Conservation (phyloP, 1,284 basidiomycete genomes). For the Boletellus sp. region DNA sequence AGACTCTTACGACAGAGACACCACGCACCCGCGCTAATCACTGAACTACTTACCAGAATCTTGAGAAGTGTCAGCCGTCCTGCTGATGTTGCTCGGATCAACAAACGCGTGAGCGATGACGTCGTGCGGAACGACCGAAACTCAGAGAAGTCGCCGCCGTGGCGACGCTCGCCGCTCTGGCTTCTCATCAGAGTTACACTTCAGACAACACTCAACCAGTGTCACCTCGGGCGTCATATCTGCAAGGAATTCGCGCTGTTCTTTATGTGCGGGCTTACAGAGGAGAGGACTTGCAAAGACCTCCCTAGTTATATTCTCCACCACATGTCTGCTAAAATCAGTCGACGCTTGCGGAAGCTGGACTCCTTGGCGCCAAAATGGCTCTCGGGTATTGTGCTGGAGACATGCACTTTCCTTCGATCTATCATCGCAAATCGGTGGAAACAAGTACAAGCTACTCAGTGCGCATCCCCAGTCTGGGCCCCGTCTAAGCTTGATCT, state of each 20-base stretch:
- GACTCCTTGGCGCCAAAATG: constrained; percentile 1
- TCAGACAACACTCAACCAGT: constrained; percentile 36
- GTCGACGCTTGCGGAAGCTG: constrained; percentile 36
- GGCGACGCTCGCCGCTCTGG: constrained; percentile 37
- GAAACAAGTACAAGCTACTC: background rate
- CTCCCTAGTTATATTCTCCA: constrained; percentile 33
- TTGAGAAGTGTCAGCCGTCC: constrained; percentile 24
- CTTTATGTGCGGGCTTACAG: constrained; percentile 33
- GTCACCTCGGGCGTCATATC: constrained; percentile 11
- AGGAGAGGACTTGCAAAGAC: constrained; percentile 11
- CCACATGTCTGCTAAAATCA: constrained; percentile 29
- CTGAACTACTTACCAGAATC: constrained; percentile 33
- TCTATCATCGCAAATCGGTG: constrained; percentile 6
- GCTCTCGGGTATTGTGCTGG: constrained; percentile 1
- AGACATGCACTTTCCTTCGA: constrained; percentile 5
- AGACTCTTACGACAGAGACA: constrained; percentile 26
- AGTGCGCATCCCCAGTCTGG: constrained; percentile 20
- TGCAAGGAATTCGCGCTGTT: constrained; percentile 48
- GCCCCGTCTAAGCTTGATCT: constrained; percentile 25
- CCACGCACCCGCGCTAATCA: constrained; percentile 32
- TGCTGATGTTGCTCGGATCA: constrained; percentile 21
- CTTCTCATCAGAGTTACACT: constrained; percentile 34
- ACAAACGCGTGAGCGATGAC: constrained; percentile 35
- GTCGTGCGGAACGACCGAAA: constrained; percentile 23
- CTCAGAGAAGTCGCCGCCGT: constrained; percentile 23